phyloP scores from a whole-genome alignment of 768 basidiomycete genomes.

The Favolaschia claudopus region DNA sequence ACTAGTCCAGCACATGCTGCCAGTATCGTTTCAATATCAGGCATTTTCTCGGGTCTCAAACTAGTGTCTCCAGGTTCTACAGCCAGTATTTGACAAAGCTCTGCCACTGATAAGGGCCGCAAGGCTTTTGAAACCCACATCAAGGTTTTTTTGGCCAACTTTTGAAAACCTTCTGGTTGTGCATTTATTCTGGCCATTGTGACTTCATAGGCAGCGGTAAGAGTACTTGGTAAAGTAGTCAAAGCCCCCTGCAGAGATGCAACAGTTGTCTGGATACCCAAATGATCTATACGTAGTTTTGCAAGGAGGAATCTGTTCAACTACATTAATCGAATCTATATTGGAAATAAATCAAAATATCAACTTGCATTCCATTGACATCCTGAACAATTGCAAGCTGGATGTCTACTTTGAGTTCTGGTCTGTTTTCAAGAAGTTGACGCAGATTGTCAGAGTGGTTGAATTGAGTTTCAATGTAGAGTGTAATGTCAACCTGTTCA shows the following conservation, averaged over 20 bases:
- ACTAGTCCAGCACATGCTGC: constrained; percentile 1
- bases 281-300: neutral
- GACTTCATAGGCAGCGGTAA: neutral
- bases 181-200: neutral
- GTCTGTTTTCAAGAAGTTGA: neutral
- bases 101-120: neutral
- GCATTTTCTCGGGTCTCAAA: neutral
- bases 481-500: neutral
- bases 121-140: neutral
- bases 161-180: neutral
- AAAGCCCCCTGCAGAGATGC: neutral
- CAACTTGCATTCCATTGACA: neutral
- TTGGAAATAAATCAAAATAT: too few species aligned
- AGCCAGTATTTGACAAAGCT: neutral
- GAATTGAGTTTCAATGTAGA: neutral
- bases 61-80: neutral
- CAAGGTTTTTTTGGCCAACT: neutral
- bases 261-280: neutral
- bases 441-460: neutral
- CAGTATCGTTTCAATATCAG: neutral
- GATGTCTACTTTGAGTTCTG: neutral
- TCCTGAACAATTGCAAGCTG: neutral
- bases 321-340: neutral
- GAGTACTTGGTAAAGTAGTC: neutral
- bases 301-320: constrained; percentile 9